phyloP scores from a whole-genome alignment of 768 basidiomycete species.

The Dictyophora rubrovolvata region DNA sequence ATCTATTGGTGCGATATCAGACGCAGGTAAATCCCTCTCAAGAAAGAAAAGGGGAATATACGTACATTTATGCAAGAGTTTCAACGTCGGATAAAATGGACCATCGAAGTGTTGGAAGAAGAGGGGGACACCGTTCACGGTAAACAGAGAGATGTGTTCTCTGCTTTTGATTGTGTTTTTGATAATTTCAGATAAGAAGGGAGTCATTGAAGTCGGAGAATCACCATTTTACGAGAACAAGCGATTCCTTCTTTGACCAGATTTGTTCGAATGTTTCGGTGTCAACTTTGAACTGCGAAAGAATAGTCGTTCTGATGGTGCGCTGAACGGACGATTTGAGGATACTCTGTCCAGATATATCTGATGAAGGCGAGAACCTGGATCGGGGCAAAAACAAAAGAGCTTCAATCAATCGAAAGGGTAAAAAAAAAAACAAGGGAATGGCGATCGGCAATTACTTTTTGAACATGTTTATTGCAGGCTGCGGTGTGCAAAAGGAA shows the following conservation, averaged over 20 bases:
- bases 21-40: not conserved
- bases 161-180: constrained; percentile 41
- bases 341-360: constrained; percentile 82
- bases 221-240: constrained; percentile 91
- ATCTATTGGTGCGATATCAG: constrained; percentile 38
- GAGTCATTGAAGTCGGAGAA: constrained; percentile 23
- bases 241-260: constrained; percentile 98
- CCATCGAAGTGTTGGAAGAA: constrained; percentile 98
- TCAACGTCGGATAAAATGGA: constrained; percentile 80
- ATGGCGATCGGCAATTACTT: not conserved
- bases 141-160: constrained; percentile 92
- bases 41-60: constrained; percentile 6
- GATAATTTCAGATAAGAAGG: not conserved
- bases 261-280: constrained; percentile 78
- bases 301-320: constrained; percentile 66
- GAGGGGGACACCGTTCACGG: constrained; percentile 75
- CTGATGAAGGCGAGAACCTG: constrained; percentile 43
- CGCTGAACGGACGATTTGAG: constrained; percentile 92
- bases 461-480: constrained; percentile 6
- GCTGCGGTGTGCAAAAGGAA: too few species aligned
- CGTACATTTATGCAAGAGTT: constrained; percentile 86
- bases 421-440: not conserved
- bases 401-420: not conserved
- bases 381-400: not conserved
- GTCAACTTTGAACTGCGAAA: constrained; percentile 77